phyloP scores from a whole-genome alignment of 331 rosid genomes.

The Cydonia oblonga region DNA sequence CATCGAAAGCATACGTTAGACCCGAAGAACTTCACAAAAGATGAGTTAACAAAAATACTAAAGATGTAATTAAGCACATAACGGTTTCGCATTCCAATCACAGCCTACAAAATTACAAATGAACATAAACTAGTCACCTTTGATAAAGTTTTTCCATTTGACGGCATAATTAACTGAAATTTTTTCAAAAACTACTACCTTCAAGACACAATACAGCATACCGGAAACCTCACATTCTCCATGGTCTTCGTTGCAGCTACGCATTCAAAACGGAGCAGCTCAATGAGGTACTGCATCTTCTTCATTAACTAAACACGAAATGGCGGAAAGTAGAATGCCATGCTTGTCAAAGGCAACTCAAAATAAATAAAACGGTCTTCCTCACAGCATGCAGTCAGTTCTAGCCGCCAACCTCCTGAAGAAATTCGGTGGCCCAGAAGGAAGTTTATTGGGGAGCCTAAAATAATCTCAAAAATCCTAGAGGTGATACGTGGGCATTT shows the following conservation, averaged over 20 bases:
- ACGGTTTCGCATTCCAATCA: conserved; percentile 36
- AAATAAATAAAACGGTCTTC: background rate
- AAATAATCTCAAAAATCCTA: too few relatives aligned
- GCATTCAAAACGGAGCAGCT: conserved; percentile 20
- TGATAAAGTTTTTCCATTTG: background rate
- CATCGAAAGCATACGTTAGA: too few relatives aligned
- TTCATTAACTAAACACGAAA: conserved; percentile 4
- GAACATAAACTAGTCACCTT: conserved; percentile 18
- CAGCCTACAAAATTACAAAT: conserved; percentile 55
- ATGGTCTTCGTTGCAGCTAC: conserved; percentile 16
- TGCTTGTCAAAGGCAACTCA: background rate
- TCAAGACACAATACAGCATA: conserved; percentile 21
- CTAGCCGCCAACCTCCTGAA: conserved; percentile 95
- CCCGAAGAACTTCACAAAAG: too few relatives aligned
- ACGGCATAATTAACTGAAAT: background rate
- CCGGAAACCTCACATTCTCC: background rate
- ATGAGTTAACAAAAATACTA: background rate
- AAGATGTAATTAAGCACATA: background rate
- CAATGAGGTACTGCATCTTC: conserved; percentile 22
- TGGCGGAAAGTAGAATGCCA: background rate
- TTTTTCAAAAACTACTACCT: conserved; percentile 26
- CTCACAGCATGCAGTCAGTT: conserved; percentile 95
- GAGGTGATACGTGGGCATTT: too few relatives aligned
- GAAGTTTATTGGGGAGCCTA: too few relatives aligned
- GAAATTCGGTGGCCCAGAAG: conserved; percentile 90